Evolutionary conservation across 768 basidiomycete species (phyloP).

Genomic region (Suillus decipiens): DNA sequence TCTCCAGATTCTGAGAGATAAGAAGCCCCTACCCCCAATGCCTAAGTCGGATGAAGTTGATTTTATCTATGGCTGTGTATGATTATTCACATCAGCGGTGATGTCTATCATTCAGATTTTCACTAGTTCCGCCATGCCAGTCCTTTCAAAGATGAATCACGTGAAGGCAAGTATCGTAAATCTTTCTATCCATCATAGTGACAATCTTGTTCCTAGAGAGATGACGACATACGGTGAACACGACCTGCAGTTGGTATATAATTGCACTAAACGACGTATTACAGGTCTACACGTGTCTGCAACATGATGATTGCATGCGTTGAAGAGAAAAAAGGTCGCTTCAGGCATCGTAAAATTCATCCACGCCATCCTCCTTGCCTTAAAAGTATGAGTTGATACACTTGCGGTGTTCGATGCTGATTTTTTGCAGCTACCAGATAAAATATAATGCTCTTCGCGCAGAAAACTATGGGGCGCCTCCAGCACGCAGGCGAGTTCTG

Average conservation of each 20-base stretch:
- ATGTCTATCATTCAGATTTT: too few relatives aligned
- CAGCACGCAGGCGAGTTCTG: slow-evolving; percentile 65
- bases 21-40: too few relatives aligned
- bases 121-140: slow-evolving; percentile 23
- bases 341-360: slow-evolving; percentile 71
- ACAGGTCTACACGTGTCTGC: slow-evolving; percentile 61
- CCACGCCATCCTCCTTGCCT: slow-evolving; percentile 52
- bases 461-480: slow-evolving; percentile 71
- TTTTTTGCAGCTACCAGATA: slow-evolving; percentile 53
- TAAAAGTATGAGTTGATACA: slow-evolving; percentile 52
- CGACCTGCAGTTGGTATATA: background rate
- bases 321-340: slow-evolving; percentile 45
- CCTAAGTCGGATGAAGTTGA: too few relatives aligned
- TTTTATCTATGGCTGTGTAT: too few relatives aligned
- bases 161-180: slow-evolving; percentile 35
- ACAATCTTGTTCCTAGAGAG: slow-evolving; percentile 38
- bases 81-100: too few relatives aligned
- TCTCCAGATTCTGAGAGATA: too few relatives aligned
- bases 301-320: slow-evolving; percentile 65
- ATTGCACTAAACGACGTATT: background rate
- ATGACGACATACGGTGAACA: slow-evolving; percentile 59
- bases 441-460: slow-evolving; percentile 67
- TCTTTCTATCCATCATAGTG: background rate
- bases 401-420: slow-evolving; percentile 4
- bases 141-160: slow-evolving; percentile 13